Evolutionary conservation across 768 basidiomycete species (phyloP).

Genomic region (Mycena albidolilacea): DNA sequence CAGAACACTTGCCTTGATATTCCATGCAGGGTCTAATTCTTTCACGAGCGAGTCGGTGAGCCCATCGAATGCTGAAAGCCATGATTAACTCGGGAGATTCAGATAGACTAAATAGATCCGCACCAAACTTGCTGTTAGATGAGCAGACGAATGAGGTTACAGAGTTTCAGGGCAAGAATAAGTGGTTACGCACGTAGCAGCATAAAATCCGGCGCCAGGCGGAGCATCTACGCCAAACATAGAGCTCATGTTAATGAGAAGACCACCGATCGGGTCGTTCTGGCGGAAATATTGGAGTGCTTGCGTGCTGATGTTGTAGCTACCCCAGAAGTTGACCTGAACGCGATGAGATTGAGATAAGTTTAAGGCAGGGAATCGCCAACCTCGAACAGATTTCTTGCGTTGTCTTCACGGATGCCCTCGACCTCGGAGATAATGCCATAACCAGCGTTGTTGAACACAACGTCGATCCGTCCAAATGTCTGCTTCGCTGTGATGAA

Average conservation of each 20-base stretch:
- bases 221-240: slow-evolving; percentile 45
- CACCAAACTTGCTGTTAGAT: slow-evolving; percentile 32
- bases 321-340: slow-evolving; percentile 54
- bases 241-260: slow-evolving; percentile 56
- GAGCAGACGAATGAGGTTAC: slow-evolving; percentile 17
- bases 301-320: slow-evolving; percentile 49
- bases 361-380: background rate
- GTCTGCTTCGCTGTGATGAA: slow-evolving; percentile 51
- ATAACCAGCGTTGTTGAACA: slow-evolving; percentile 59
- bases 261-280: slow-evolving; percentile 56
- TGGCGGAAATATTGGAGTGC: slow-evolving; percentile 55
- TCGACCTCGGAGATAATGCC: slow-evolving; percentile 54
- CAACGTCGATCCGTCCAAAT: slow-evolving; percentile 62
- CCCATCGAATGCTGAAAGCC: slow-evolving; percentile 52
- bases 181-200: slow-evolving; percentile 38
- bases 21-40: slow-evolving; percentile 63
- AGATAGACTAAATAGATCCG: background rate
- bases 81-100: background rate
- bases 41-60: slow-evolving; percentile 53
- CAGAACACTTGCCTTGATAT: slow-evolving; percentile 57
- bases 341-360: background rate
- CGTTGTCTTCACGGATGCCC: slow-evolving; percentile 50
- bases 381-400: slow-evolving; percentile 54
- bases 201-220: slow-evolving; percentile 48
- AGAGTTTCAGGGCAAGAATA: slow-evolving; percentile 23